phyloP scores from a whole-genome alignment of 441 rosid genomes.

The Populus hybrid region DNA sequence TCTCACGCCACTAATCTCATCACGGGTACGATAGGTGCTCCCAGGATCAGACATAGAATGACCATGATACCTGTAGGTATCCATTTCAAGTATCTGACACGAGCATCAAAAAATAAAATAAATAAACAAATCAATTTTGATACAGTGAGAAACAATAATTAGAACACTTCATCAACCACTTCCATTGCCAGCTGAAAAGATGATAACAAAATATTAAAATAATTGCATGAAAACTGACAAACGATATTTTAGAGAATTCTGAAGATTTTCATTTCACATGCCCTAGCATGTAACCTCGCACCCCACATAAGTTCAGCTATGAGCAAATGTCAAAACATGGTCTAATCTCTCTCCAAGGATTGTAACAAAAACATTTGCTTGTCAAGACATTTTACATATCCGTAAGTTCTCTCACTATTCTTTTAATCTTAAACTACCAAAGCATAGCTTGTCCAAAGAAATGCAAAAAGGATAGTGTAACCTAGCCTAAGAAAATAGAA shows the following conservation, averaged over 20 bases:
- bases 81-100: slow-evolving; percentile 92
- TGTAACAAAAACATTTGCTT: background rate
- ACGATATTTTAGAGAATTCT: background rate
- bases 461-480: background rate
- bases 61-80: slow-evolving; percentile 95
- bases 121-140: background rate
- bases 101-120: no score
- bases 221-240: background rate
- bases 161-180: background rate
- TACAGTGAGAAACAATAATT: background rate
- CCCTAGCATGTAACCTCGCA: background rate
- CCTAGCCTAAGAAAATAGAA: background rate
- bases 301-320: background rate
- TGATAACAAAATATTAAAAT: background rate
- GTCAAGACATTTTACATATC: background rate
- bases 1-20: slow-evolving; percentile 86
- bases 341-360: background rate
- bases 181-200: background rate
- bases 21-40: slow-evolving; percentile 99
- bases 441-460: background rate
- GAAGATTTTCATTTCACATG: background rate
- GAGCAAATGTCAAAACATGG: background rate
- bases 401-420: background rate
- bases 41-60: slow-evolving; percentile 99
- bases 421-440: background rate